A percentile compares a stretch with the other conserved stretches of the same genome.
phyloP scores from a whole-genome alignment of 2,329 filamentous ascomycete genomes.

The Rhynchosporium agropyri region DNA sequence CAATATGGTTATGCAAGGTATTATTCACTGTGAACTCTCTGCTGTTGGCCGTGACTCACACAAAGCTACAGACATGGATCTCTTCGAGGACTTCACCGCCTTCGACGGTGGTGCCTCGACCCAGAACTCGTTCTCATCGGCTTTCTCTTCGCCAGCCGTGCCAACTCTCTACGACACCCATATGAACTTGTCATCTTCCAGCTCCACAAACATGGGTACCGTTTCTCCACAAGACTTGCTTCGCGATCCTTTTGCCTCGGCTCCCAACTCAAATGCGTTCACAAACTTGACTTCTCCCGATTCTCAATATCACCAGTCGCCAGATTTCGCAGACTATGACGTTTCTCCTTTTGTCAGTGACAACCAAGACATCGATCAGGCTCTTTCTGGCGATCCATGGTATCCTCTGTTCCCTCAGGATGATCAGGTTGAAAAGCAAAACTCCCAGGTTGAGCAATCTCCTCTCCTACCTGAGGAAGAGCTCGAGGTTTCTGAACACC shows the following conservation, averaged over 20 bases:
- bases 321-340: slow-evolving; percentile 71
- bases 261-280: slow-evolving; percentile 79
- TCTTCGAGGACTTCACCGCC: slow-evolving; percentile 58
- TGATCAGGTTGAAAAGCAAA: slow-evolving; percentile 41
- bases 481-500: slow-evolving; percentile 50
- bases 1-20: slow-evolving; percentile 63
- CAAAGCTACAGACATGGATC: slow-evolving; percentile 53
- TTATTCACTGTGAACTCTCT: slow-evolving; percentile 30
- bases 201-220: slow-evolving; percentile 64
- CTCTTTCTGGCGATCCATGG: slow-evolving; percentile 60
- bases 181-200: slow-evolving; percentile 44
- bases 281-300: slow-evolving; percentile 81
- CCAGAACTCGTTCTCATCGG: slow-evolving; percentile 35
- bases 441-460: slow-evolving; percentile 34
- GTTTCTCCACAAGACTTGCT: slow-evolving; percentile 83
- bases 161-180: slow-evolving; percentile 55
- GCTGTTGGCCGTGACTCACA: slow-evolving; percentile 37
- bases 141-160: slow-evolving; percentile 41
- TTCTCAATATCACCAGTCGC: slow-evolving; percentile 76
- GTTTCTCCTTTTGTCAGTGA: slow-evolving; percentile 75
- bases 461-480: slow-evolving; percentile 48
- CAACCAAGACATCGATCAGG: slow-evolving; percentile 53
- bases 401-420: slow-evolving; percentile 70
- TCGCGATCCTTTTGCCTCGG: slow-evolving; percentile 69
- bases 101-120: slow-evolving; percentile 49